phyloP scores from a whole-genome alignment of 306 rosid genomes.

The Lathyrus tuberosus region DNA sequence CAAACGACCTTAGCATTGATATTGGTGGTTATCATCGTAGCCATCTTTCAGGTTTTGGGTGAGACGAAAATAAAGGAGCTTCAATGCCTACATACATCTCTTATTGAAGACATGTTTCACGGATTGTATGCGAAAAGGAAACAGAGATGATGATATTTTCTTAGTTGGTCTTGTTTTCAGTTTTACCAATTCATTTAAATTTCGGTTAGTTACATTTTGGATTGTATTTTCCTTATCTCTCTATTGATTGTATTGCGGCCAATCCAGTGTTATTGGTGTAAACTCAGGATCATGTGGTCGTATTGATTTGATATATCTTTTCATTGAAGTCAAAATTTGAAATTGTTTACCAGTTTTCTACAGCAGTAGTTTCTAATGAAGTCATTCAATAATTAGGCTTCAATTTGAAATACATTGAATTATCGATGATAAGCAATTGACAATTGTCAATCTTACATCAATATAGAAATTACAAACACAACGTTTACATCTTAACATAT shows the following conservation, averaged over 20 bases:
- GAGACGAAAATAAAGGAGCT: conserved; percentile 48
- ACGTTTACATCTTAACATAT: conserved; percentile 3
- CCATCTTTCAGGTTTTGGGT: conserved; percentile 40
- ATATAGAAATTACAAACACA: conserved; percentile 33
- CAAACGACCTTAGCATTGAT: conserved; percentile 24
- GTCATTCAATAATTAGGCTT: conserved; percentile 5
- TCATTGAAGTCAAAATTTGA: neutral
- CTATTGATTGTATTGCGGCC: conserved; percentile 25
- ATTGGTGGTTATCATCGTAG: conserved; percentile 47
- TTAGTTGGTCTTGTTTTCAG: conserved; percentile 15
- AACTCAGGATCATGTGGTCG: conserved; percentile 13
- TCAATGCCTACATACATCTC: conserved; percentile 39
- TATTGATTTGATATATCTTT: neutral
- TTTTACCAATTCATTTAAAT: conserved; percentile 28
- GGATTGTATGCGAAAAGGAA: conserved; percentile 34
- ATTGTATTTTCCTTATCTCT: neutral
- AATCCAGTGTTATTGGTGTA: conserved; percentile 34
- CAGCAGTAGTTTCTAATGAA: neutral
- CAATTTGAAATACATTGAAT: neutral
- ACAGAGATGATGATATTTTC: conserved; percentile 29
- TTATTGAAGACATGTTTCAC: conserved; percentile 37
- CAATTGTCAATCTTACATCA: conserved; percentile 8
- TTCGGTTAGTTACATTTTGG: neutral
- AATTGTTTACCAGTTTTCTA: conserved; percentile 12
- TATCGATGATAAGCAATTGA: conserved; percentile 2